A percentile compares a stretch with the other conserved stretches of the same genome.
Evolutionary conservation across 257 asterid species (phyloP).

Genomic region (Sherardia arvensis): DNA sequence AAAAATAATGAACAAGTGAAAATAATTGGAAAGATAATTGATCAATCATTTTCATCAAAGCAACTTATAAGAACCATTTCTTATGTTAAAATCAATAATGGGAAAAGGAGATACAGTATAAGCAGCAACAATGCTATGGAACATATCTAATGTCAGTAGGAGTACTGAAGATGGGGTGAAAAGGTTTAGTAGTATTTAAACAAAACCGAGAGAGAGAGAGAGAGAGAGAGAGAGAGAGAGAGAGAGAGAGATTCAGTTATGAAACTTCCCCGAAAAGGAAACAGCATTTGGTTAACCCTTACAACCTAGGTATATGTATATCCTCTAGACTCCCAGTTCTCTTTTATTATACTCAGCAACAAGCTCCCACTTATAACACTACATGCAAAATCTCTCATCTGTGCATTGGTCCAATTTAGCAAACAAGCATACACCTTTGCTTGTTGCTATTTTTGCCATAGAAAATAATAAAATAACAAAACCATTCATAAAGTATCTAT

Average conservation of each 20-base stretch:
- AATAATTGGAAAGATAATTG: no score
- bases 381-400: not conserved
- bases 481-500: not conserved
- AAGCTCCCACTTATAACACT: not conserved
- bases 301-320: not conserved
- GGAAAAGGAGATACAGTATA: not conserved
- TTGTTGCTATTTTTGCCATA: not conserved
- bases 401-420: not conserved
- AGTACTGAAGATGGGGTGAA: not conserved
- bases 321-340: not conserved
- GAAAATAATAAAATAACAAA: not conserved
- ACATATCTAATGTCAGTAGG: not conserved
- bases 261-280: not conserved
- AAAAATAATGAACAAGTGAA: no score
- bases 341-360: not conserved
- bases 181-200: not conserved
- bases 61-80: not conserved
- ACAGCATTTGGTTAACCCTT: not conserved
- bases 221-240: not conserved
- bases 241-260: not conserved
- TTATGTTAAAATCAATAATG: not conserved
- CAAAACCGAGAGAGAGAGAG: not conserved
- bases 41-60: no score
- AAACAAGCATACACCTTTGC: not conserved
- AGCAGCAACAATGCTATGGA: not conserved